These are phyloP conservation scores for Daedaleopsis nitida DNA, from an alignment of 768 basidiomycete species.

Conservation along the genomic window DNA sequence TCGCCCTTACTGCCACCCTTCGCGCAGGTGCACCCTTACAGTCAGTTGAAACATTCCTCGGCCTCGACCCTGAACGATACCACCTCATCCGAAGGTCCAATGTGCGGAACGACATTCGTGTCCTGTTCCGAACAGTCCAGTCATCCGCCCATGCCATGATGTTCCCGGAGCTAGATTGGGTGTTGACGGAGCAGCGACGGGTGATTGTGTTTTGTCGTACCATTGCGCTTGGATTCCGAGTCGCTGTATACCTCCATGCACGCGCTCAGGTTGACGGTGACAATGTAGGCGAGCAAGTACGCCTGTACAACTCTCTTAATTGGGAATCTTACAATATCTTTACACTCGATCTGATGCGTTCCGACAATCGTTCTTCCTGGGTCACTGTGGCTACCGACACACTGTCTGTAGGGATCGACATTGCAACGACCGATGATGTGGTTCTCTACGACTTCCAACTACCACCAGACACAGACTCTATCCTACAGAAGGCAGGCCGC, in stretches of 20 bases:
- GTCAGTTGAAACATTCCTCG: no score
- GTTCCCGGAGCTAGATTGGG: background rate
- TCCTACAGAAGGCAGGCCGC: no score
- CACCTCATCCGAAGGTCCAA: no score
- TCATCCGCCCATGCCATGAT: no score
- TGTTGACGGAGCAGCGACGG: background rate
- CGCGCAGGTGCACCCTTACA: no score
- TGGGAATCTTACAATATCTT: constrained; percentile 7
- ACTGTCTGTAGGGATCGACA: background rate
- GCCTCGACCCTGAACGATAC: no score
- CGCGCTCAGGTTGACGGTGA: background rate
- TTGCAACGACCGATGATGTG: background rate
- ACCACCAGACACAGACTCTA: background rate
- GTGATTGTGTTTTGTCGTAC: constrained; percentile 34
- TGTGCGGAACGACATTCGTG: no score
- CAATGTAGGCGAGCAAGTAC: constrained; percentile 3
- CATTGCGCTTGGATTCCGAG: constrained; percentile 26
- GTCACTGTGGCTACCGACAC: constrained; percentile 1
- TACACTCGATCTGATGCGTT: constrained; percentile 6
- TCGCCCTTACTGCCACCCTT: no score
- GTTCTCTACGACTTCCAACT: background rate
- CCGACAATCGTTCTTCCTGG: background rate
- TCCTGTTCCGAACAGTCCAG: no score
- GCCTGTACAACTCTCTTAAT: constrained; percentile 13
- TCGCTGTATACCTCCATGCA: constrained; percentile 25